Evolutionary conservation across 2,329 filamentous ascomycete genomes (phyloP), one percentile per base, ranked within the genome.

Genomic region (Cladosporium sp.): DNA sequence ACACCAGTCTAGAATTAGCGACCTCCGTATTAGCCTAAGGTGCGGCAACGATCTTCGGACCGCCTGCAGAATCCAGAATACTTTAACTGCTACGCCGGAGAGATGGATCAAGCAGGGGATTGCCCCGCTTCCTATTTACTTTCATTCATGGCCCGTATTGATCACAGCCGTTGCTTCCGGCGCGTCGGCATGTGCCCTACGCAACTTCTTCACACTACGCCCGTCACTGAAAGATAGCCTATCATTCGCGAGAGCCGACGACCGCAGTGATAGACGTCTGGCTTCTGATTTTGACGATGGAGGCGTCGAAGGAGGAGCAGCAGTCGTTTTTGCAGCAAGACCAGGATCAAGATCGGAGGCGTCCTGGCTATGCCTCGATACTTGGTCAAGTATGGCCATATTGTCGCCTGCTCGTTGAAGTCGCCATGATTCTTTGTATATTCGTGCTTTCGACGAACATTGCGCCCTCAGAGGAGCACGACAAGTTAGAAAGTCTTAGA

Each of bases 1-100:
- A 11, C 38, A 35, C 48, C 14, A 50, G 40, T 13, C 48, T 18
- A 43, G 31, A 43, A 43, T 8, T 32, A 50, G 38, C 48, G 19
- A 34, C 32, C 38, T 42, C 48, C 46, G 38, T 42, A 49, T 49
- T 50, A 50, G 48, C 48, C 48, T 50, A 43, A 50, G 40, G 11
- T n/a, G n/a, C 35, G 10, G 35, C 10, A 14, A 14, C 35, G 35
- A 14, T 19, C 48, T 35, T 43, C 37, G 38, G 32, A 28, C 9
- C 1, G 16, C 38, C 32, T 33, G 18, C 28, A 31, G 34, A 37
- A 13, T 37, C 38, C 14, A 35, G 31, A 43, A 9, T 14, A 50
- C 31, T 50, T 28, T 50, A 50, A 50, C 11, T 50, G 48, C 48
- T 43, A 43, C 48, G 18, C 48, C 33, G 40, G 40, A 37, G 22